Conservation (phyloP, 768 basidiomycete genomes). For the Agaricus bisporus region DNA sequence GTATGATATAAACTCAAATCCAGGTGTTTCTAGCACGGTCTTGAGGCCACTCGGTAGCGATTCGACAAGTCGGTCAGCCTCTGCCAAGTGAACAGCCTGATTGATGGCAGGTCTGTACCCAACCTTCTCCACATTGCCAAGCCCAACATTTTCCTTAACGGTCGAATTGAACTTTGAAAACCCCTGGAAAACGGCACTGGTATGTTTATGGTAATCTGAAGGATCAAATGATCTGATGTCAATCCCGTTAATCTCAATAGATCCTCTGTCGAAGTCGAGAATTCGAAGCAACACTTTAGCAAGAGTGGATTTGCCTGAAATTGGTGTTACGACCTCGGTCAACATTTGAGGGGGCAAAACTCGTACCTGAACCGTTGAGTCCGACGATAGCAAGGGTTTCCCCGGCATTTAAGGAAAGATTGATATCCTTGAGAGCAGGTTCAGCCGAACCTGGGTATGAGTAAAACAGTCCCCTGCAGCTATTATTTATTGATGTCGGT, state of each 20-base stretch:
- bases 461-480: slow-evolving; percentile 44
- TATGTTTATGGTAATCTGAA: slow-evolving; percentile 64
- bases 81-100: slow-evolving; percentile 64
- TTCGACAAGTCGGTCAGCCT: slow-evolving; percentile 60
- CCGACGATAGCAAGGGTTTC: slow-evolving; percentile 84
- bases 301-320: slow-evolving; percentile 78
- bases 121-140: slow-evolving; percentile 67
- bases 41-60: slow-evolving; percentile 66
- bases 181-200: slow-evolving; percentile 81
- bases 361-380: slow-evolving; percentile 73
- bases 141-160: slow-evolving; percentile 79
- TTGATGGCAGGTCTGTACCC: slow-evolving; percentile 49
- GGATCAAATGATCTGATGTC: slow-evolving; percentile 65
- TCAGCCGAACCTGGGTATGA: slow-evolving; percentile 73
- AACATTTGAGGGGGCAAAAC: slow-evolving; percentile 6
- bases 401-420: slow-evolving; percentile 63
- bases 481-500: slow-evolving; percentile 1
- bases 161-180: slow-evolving; percentile 78
- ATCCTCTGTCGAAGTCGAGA: slow-evolving; percentile 66
- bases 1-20: slow-evolving; percentile 48
- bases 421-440: slow-evolving; percentile 65
- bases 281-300: slow-evolving; percentile 78
- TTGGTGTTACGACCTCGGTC: slow-evolving; percentile 8
- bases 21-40: slow-evolving; percentile 62
- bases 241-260: slow-evolving; percentile 61